Evolutionary conservation across 2,329 filamentous ascomycete genomes (phyloP).

Genomic region (Sordariomycetes sp.): DNA sequence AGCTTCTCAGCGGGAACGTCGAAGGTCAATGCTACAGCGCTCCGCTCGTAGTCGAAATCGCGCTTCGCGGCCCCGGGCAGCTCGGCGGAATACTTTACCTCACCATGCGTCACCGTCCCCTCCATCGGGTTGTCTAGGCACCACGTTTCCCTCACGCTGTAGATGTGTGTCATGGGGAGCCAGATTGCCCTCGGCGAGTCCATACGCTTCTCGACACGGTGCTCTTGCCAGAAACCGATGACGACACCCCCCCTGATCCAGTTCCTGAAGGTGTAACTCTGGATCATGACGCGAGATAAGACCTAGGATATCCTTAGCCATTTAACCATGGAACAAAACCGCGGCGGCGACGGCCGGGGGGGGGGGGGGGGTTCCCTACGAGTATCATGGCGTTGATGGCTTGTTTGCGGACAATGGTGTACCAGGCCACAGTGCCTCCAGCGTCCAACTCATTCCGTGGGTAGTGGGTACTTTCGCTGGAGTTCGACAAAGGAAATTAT

Average conservation of each 20-base stretch:
- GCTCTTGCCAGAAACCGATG: slow-evolving; percentile 55
- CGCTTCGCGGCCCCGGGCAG: slow-evolving; percentile 22
- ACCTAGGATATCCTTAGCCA: slow-evolving; percentile 35
- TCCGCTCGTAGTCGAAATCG: slow-evolving; percentile 47
- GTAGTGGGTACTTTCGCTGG: slow-evolving; percentile 47
- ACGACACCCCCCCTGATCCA: slow-evolving; percentile 57
- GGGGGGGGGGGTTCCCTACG: slow-evolving; percentile 25
- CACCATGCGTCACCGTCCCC: slow-evolving; percentile 33
- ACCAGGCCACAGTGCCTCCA: slow-evolving; percentile 51
- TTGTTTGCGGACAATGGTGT: slow-evolving; percentile 61
- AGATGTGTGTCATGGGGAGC: slow-evolving; percentile 42
- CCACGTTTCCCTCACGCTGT: slow-evolving; percentile 47
- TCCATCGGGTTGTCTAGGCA: slow-evolving; percentile 48
- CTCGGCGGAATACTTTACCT: slow-evolving; percentile 10
- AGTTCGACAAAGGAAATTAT: slow-evolving; percentile 44
- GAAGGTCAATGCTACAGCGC: slow-evolving; percentile 45
- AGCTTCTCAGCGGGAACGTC: slow-evolving; percentile 47
- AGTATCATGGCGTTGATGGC: slow-evolving; percentile 69
- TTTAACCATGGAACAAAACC: slow-evolving; percentile 5
- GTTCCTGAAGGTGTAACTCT: slow-evolving; percentile 53
- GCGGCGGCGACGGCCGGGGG: background rate
- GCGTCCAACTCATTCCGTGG: slow-evolving; percentile 61
- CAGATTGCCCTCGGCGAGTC: slow-evolving; percentile 49
- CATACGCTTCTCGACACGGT: slow-evolving; percentile 53
- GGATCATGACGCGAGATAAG: slow-evolving; percentile 63